Conservation (phyloP, 106 monocot genomes). For the Dendrobium nobile region DNA sequence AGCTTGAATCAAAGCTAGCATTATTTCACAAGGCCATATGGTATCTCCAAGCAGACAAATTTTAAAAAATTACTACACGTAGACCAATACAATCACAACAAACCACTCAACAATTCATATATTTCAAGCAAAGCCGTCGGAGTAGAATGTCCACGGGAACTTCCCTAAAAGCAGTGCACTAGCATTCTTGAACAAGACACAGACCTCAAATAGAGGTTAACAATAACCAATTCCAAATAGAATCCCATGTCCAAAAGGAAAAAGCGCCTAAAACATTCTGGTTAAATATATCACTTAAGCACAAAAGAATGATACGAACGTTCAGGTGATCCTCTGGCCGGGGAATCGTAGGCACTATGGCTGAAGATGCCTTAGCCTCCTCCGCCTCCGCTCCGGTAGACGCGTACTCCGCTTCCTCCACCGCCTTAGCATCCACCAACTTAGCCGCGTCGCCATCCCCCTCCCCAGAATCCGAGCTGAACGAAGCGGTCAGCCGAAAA, state of each 20-base stretch:
- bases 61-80: neutral
- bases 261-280: neutral
- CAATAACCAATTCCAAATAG: neutral
- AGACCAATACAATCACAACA: neutral
- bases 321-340: conserved; percentile 76
- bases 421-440: conserved; percentile 24
- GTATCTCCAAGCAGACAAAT: neutral
- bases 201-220: neutral
- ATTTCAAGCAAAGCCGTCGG: neutral
- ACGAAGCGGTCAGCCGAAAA: conserved; percentile 32
- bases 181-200: neutral
- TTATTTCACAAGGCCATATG: neutral
- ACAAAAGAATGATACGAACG: conserved; percentile 29
- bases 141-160: neutral
- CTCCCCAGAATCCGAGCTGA: conserved; percentile 44
- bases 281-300: neutral
- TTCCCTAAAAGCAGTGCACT: neutral
- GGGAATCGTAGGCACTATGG: conserved; percentile 68
- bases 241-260: neutral
- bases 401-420: conserved; percentile 14
- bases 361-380: conserved; percentile 40
- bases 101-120: neutral
- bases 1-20: neutral
- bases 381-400: conserved; percentile 25
- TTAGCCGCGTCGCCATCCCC: conserved; percentile 6